A percentile compares a stretch with the other conserved stretches of the same genome.
Evolutionary conservation across 345 rosid genomes (phyloP).

Genomic region (Aegle marmelos): DNA sequence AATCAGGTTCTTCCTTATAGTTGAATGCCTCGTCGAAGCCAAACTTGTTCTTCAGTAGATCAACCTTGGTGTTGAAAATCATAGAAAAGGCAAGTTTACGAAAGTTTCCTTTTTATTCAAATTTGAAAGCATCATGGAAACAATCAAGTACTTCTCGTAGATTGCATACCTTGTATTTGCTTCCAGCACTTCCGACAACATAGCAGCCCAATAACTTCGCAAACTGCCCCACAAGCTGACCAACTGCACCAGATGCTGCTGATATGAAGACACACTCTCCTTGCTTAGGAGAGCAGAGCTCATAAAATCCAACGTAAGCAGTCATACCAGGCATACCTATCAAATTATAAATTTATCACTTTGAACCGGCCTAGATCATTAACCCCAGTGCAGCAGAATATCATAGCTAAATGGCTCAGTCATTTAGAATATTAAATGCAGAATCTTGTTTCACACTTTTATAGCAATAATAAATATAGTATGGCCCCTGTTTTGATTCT

Average conservation of each 20-base stretch:
- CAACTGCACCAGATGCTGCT: constrained; percentile 57
- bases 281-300: constrained; percentile 31
- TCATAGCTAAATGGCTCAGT: not conserved
- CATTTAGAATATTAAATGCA: too few relatives aligned
- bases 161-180: constrained; percentile 35
- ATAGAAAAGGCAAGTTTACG: not conserved
- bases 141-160: not conserved
- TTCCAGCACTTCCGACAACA: constrained; percentile 53
- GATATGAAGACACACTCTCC: constrained; percentile 38
- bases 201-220: constrained; percentile 22
- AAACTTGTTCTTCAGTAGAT: constrained; percentile 32
- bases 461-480: too few relatives aligned
- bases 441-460: too few relatives aligned
- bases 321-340: constrained; percentile 62
- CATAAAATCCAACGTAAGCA: constrained; percentile 31
- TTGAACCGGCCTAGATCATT: too few relatives aligned
- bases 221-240: constrained; percentile 55
- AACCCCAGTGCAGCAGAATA: too few relatives aligned
- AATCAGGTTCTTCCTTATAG: constrained; percentile 28
- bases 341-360: too few relatives aligned
- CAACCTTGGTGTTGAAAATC: constrained; percentile 18
- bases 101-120: not conserved
- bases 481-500: too few relatives aligned
- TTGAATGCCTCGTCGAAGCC: constrained; percentile 40
- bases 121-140: not conserved